These are phyloP conservation scores for Dactylellina sp. DNA, from an alignment of 2,329 filamentous ascomycete genomes.

Conservation along the genomic window DNA sequence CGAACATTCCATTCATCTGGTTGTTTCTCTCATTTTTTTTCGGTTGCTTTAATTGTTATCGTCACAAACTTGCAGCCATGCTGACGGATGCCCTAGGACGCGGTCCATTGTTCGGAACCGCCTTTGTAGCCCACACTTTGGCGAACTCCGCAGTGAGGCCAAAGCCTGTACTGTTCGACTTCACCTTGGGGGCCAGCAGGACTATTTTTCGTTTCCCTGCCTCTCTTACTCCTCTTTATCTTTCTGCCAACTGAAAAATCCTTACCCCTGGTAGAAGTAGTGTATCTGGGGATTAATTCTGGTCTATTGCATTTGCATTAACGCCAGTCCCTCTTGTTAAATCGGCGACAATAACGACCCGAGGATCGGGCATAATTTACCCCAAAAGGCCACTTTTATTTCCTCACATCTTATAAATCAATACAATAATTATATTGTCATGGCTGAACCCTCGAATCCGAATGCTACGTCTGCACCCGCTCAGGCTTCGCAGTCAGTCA, in stretches of 20 bases:
- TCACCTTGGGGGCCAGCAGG: slow-evolving; percentile 31
- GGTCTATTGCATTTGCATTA: slow-evolving; percentile 44
- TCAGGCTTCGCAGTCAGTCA: slow-evolving; percentile 48
- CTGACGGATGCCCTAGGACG: slow-evolving; percentile 51
- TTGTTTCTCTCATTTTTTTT: slow-evolving; percentile 23
- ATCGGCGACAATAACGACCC: slow-evolving; percentile 54
- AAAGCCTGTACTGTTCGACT: slow-evolving; percentile 37
- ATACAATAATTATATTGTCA: slow-evolving; percentile 55
- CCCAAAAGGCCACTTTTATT: slow-evolving; percentile 30
- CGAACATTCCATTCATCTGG: slow-evolving; percentile 13
- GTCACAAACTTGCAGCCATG: slow-evolving; percentile 37
- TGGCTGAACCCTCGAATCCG: slow-evolving; percentile 54
- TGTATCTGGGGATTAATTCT: slow-evolving; percentile 30
- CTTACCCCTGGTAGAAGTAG: slow-evolving; percentile 22
- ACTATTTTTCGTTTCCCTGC: slow-evolving; percentile 23
- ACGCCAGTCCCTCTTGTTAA: slow-evolving; percentile 43
- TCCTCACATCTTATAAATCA: slow-evolving; percentile 51
- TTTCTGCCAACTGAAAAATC: slow-evolving; percentile 26
- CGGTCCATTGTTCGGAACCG: slow-evolving; percentile 50
- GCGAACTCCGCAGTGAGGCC: slow-evolving; percentile 48
- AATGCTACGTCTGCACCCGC: slow-evolving; percentile 33
- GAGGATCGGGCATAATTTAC: slow-evolving; percentile 45
- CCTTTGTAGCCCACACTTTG: slow-evolving; percentile 37
- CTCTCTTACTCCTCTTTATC: slow-evolving; percentile 19
- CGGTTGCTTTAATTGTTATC: slow-evolving; percentile 20